Conservation (phyloP, 257 asterid genomes). For the Paraleonurus japonicus region DNA sequence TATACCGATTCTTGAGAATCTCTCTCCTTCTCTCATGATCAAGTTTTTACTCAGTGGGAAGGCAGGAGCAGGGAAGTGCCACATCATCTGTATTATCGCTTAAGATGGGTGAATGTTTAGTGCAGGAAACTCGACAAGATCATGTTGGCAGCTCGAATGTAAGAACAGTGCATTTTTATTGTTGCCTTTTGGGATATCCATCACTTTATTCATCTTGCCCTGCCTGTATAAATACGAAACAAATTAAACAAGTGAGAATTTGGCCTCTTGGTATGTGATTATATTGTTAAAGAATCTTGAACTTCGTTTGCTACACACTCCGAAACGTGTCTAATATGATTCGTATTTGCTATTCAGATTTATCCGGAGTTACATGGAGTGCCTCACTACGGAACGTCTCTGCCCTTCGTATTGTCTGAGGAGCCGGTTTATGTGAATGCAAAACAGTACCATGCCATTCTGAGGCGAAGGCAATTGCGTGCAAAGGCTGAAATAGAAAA, state of each 20-base stretch:
- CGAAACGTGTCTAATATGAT: neutral
- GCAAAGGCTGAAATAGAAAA: conserved; percentile 71
- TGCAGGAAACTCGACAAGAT: conserved; percentile 33
- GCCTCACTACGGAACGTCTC: conserved; percentile 23
- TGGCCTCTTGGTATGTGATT: neutral
- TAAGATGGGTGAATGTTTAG: conserved; percentile 17
- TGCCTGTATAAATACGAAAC: too few relatives aligned
- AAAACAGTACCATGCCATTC: conserved; percentile 49
- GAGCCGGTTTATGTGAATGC: conserved; percentile 71
- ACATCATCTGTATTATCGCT: conserved; percentile 31
- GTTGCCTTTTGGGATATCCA: neutral
- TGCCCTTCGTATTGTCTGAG: conserved; percentile 36
- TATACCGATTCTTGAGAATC: neutral
- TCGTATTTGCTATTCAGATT: conserved; percentile 27
- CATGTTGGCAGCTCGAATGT: conserved; percentile 39
- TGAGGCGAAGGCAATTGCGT: conserved; percentile 62
- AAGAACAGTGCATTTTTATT: conserved; percentile 23
- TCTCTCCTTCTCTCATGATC: neutral
- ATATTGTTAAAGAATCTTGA: neutral
- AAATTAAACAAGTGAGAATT: neutral
- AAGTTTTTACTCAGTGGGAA: conserved; percentile 31
- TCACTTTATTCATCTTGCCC: too few relatives aligned
- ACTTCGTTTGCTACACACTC: neutral
- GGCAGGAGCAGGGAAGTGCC: conserved; percentile 29
- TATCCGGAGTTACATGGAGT: conserved; percentile 28